phyloP scores from a whole-genome alignment of 306 rosid species.

The Begonia loranthoides region DNA sequence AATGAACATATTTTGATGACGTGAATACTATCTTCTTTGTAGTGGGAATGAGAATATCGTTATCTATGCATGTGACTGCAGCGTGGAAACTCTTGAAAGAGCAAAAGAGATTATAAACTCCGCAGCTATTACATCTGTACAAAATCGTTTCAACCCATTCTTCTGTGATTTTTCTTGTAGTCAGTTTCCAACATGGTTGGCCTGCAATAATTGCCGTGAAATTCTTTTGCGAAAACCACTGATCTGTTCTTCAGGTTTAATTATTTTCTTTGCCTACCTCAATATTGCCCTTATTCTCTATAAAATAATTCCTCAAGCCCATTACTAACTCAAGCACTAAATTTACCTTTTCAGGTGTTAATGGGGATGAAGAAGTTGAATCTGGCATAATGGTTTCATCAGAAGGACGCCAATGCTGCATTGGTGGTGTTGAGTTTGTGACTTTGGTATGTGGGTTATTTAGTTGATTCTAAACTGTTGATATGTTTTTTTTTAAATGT shows the following conservation, averaged over 20 bases:
- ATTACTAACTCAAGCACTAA: conserved; percentile 7
- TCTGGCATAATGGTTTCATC: conserved; percentile 13
- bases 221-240: conserved; percentile 13
- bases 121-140: conserved; percentile 11
- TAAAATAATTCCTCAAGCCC: background rate
- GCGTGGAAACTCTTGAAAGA: conserved; percentile 52
- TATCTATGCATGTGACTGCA: conserved; percentile 86
- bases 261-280: conserved; percentile 8
- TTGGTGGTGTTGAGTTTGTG: conserved; percentile 73
- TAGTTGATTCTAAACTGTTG: background rate
- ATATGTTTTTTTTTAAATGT: no score
- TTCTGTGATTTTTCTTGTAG: conserved; percentile 48
- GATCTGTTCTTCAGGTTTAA: conserved; percentile 30
- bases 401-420: conserved; percentile 32
- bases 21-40: conserved; percentile 15
- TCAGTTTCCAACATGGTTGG: conserved; percentile 64
- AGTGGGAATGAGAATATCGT: conserved; percentile 51
- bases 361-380: conserved; percentile 15
- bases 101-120: conserved; percentile 44
- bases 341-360: conserved; percentile 22
- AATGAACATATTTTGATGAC: background rate
- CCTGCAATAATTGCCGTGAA: conserved; percentile 39
- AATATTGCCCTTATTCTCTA: conserved; percentile 4
- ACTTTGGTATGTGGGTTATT: conserved; percentile 49
- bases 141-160: conserved; percentile 52